A percentile compares a stretch with the other conserved stretches of the same genome.
Evolutionary conservation across 805 yeast genomes (phyloP).

Genomic region (Millerozyma acaciae): DNA sequence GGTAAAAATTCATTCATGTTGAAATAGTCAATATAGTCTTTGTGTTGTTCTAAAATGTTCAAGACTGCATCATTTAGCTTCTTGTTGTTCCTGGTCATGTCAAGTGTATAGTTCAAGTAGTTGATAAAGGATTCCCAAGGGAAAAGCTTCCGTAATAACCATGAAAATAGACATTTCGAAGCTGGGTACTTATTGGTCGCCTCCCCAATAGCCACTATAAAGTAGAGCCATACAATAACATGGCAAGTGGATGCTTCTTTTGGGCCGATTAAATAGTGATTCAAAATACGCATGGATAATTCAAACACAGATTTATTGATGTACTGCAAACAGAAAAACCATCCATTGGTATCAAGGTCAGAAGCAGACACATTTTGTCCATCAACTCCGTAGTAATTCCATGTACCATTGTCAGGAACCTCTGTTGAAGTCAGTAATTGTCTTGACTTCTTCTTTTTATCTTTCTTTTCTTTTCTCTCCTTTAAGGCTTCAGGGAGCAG

Average conservation of each 20-base stretch:
- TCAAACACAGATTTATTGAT: conserved; percentile 63
- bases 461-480: conserved; percentile 70
- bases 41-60: conserved; percentile 18
- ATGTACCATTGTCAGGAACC: conserved; percentile 4
- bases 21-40: conserved; percentile 45
- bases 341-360: conserved; percentile 38
- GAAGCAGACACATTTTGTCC: conserved; percentile 29
- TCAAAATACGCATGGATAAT: conserved; percentile 63
- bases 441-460: conserved; percentile 49
- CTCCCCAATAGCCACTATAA: conserved; percentile 59
- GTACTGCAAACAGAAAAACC: conserved; percentile 56
- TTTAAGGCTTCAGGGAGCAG: conserved; percentile 67
- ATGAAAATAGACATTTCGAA: conserved; percentile 44
- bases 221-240: conserved; percentile 73
- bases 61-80: conserved; percentile 21
- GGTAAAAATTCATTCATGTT: conserved; percentile 60
- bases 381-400: conserved; percentile 21
- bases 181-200: conserved; percentile 45
- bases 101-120: conserved; percentile 57
- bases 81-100: conserved; percentile 22
- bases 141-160: conserved; percentile 51
- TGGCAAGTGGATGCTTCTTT: conserved; percentile 68
- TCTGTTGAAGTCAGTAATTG: conserved; percentile 11
- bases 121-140: conserved; percentile 69
- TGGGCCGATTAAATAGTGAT: conserved; percentile 68